Evolutionary conservation across 352 stramenopile species (phyloP).

Genomic region (Peronospora tabacina): DNA sequence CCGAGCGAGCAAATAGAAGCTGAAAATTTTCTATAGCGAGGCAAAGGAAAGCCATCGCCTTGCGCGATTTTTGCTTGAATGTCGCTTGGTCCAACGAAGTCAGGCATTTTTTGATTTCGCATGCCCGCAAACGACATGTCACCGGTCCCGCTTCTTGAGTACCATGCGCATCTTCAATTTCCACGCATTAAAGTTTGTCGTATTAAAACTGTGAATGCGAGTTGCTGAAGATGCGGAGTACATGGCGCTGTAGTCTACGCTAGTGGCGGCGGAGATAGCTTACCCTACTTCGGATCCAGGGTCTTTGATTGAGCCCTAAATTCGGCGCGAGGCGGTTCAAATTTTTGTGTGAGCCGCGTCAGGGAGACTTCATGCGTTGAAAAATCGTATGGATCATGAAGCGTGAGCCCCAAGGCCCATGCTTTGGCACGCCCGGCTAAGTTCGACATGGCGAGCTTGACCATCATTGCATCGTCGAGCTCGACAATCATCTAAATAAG

Average conservation of each 20-base stretch:
- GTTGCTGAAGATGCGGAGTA: not conserved
- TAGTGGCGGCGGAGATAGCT: no score
- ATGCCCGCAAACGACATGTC: not conserved
- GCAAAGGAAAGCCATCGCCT: not conserved
- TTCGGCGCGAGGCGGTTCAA: no score
- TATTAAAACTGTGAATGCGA: not conserved
- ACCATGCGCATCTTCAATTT: not conserved
- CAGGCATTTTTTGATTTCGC: not conserved
- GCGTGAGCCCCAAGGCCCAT: no score
- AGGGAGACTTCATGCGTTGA: no score
- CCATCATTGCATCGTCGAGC: no score
- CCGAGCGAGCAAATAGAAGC: not conserved
- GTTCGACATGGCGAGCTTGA: no score
- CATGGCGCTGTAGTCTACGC: not conserved
- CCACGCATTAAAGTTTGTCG: not conserved
- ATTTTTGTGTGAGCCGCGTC: no score
- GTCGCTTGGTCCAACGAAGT: not conserved
- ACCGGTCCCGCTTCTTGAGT: not conserved
- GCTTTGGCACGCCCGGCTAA: no score
- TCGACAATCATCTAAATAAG: no score
- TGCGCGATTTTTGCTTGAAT: not conserved
- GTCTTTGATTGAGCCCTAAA: no score
- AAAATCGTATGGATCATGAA: no score
- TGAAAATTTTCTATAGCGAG: not conserved
- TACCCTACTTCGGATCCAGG: no score